Conservation (phyloP, 2,329 filamentous ascomycete species). For the Arachnomyces sp. region DNA sequence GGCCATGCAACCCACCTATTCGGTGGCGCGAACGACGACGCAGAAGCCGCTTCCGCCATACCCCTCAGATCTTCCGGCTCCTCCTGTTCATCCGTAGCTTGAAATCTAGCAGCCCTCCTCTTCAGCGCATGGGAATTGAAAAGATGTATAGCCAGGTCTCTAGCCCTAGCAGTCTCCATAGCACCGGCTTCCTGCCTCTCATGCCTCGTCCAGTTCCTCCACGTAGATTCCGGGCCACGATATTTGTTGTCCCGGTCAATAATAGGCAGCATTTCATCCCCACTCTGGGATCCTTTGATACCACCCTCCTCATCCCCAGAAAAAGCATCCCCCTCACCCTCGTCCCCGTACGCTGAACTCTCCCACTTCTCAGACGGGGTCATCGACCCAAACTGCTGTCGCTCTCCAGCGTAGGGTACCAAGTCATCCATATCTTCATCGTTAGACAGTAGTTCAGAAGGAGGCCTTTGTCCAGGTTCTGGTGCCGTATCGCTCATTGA, state of each 20-base stretch:
- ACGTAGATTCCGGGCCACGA: conserved; percentile 57
- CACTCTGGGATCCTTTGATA: too few species aligned
- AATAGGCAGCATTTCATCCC: too few species aligned
- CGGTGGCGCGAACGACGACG: conserved; percentile 35
- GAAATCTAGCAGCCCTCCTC: conserved; percentile 26
- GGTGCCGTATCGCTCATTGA: too few species aligned
- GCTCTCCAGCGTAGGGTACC: too few species aligned
- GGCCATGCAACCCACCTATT: conserved; percentile 82
- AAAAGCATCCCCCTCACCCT: too few species aligned
- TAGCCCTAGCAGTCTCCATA: conserved; percentile 54
- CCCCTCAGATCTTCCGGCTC: neutral
- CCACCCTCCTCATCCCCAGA: too few species aligned
- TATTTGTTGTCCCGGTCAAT: conserved; percentile 51
- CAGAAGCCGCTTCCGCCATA: neutral
- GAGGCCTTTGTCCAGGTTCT: too few species aligned
- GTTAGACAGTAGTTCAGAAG: too few species aligned
- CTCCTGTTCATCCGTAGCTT: neutral
- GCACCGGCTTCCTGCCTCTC: conserved; percentile 61
- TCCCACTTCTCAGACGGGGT: too few species aligned
- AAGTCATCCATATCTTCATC: too few species aligned
- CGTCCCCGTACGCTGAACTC: too few species aligned
- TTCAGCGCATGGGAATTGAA: conserved; percentile 70
- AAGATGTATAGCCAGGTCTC: conserved; percentile 65
- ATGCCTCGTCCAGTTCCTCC: conserved; percentile 81
- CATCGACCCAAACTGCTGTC: too few species aligned